These are phyloP conservation scores for Cordyceps pruinosa DNA, from an alignment of 2,329 filamentous ascomycete species.

Conservation along the genomic window DNA sequence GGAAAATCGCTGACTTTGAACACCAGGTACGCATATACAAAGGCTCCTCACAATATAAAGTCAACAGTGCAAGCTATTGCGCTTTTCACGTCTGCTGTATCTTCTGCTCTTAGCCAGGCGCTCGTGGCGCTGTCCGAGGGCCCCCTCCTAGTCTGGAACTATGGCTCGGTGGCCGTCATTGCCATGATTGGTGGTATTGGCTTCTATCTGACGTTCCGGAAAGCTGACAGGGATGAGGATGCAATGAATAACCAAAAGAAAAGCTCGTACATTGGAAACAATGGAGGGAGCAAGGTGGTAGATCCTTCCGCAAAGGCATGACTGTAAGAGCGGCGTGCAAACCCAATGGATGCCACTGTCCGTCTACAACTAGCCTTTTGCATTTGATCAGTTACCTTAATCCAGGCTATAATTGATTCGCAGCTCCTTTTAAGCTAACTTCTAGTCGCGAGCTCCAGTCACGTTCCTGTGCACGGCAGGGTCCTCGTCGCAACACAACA, in stretches of 20 bases:
- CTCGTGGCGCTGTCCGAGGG: background rate
- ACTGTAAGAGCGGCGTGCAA: too few species aligned
- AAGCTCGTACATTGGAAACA: background rate
- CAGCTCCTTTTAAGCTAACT: too few species aligned
- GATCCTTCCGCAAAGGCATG: too few species aligned
- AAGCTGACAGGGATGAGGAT: background rate
- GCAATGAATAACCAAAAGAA: background rate
- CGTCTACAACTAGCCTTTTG: too few species aligned
- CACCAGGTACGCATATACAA: background rate
- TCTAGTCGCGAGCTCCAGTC: too few species aligned
- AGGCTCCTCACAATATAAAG: background rate
- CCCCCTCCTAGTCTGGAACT: background rate
- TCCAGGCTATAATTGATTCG: too few species aligned
- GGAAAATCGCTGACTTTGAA: background rate
- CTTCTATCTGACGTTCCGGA: background rate
- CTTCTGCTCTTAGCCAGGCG: background rate
- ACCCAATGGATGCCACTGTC: too few species aligned
- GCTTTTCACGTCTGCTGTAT: background rate
- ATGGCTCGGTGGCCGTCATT: background rate
- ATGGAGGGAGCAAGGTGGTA: too few species aligned
- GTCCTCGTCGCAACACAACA: too few species aligned
- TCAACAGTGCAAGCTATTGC: background rate
- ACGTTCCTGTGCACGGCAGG: too few species aligned
- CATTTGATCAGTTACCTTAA: too few species aligned
- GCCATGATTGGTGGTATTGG: background rate